Conservation (phyloP, 768 basidiomycete genomes). For the Termitomyces sp. region DNA sequence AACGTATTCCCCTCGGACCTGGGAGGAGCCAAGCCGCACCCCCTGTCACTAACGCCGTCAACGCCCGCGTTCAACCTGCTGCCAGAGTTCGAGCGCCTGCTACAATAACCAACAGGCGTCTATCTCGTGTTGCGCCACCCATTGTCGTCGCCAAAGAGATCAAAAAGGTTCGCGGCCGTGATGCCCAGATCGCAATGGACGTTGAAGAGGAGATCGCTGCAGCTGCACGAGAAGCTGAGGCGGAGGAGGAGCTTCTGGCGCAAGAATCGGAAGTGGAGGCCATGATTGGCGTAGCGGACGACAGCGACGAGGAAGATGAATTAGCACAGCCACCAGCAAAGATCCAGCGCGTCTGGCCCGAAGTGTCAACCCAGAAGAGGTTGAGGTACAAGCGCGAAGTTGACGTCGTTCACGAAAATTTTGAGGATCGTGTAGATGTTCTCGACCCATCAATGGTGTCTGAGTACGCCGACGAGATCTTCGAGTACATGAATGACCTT, state of each 20-base stretch:
- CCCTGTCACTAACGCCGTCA: constrained; percentile 36
- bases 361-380: constrained; percentile 58
- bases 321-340: constrained; percentile 29
- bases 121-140: constrained; percentile 40
- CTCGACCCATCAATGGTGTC: constrained; percentile 94
- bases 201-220: constrained; percentile 44
- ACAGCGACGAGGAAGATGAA: constrained; percentile 40
- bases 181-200: constrained; percentile 57
- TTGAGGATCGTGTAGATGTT: constrained; percentile 63
- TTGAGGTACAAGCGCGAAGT: constrained; percentile 58
- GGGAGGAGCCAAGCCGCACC: constrained; percentile 41
- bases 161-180: constrained; percentile 28
- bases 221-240: constrained; percentile 31
- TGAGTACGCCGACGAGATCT: constrained; percentile 98
- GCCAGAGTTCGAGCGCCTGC: constrained; percentile 25
- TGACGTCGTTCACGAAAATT: constrained; percentile 63
- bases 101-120: constrained; percentile 26
- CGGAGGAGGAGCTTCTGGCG: constrained; percentile 34
- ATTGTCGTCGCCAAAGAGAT: constrained; percentile 34
- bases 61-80: constrained; percentile 28
- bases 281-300: constrained; percentile 55
- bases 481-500: constrained; percentile 89
- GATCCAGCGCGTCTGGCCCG: constrained; percentile 65
- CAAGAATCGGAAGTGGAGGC: constrained; percentile 53
- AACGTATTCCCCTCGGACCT: constrained; percentile 67